Base-by-base conservation (phyloP, 345 rosid genomes). In the Rhodomyrtus tomentosa region DNA sequence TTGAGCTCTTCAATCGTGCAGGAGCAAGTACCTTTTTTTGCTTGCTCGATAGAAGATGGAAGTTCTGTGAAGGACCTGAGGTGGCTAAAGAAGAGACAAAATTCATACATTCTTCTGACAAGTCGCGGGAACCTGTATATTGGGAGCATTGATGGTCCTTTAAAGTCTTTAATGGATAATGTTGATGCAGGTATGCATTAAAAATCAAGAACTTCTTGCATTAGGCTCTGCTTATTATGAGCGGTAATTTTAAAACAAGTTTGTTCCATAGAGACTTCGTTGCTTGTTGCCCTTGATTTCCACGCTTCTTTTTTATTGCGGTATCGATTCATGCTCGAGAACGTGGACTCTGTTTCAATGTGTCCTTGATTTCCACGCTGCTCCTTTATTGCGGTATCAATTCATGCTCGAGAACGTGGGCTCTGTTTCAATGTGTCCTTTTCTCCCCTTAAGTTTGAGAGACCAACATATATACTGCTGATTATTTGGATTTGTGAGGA, bases 141-240 rank as follows among this genome's bases (percentile, higher is more conserved):
- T 88, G 99, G 95, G 84, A 87, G 85, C 88, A 87, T 89, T 84
- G 82, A 81, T 87, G 62, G 88, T 68, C 88, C 92, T 85, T 92
- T 91, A 82, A 86, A 88, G 74, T 86, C 84, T 89, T 87, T 93
- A 55, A 87, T 94, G 92, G 98, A 93, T 50, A 84, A 87, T 82
- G 95, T 97, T 82, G 98, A 97, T 88, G 99, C 99, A 0, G 98
- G 99, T 97, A 89, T 82, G 85, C 81, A 82, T 84, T 58, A 38
- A 50, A 50, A 51, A n/a, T 49, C 45, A 68, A 32, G 5, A 32
- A 36, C 24, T 32, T 32, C 24, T 59, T 68, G 18, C 36, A 22
- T 32, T 68, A 32, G 76, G 12, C 76, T 68, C 13, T 68, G 45
- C 76, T 68, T 55, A 11, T 25, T 55, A 10, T 10, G 62, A 10